phyloP scores from a whole-genome alignment of 2,329 filamentous ascomycete genomes.

The Trichoderma breve region DNA sequence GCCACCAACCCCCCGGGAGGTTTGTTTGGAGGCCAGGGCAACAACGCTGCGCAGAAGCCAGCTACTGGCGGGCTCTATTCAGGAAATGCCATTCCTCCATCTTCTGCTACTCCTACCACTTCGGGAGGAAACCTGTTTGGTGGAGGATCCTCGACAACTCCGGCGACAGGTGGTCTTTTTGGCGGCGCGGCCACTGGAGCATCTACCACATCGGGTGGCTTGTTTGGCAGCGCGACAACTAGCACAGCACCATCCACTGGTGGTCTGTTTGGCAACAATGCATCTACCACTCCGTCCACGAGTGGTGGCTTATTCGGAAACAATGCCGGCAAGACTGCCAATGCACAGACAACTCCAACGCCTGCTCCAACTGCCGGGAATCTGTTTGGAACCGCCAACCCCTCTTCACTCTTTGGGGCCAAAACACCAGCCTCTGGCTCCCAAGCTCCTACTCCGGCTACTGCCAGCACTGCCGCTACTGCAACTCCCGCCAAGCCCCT shows the following conservation, averaged over 20 bases:
- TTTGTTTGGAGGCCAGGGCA: slow-evolving; percentile 35
- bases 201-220: slow-evolving; percentile 29
- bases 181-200: slow-evolving; percentile 27
- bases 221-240: slow-evolving; percentile 28
- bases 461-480: slow-evolving; percentile 27
- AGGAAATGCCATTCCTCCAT: slow-evolving; percentile 27
- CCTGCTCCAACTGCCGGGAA: slow-evolving; percentile 19
- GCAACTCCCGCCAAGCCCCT: slow-evolving; percentile 46
- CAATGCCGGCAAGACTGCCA: slow-evolving; percentile 24
- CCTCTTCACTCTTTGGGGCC: slow-evolving; percentile 22
- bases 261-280: slow-evolving; percentile 29
- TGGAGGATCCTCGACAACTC: slow-evolving; percentile 29
- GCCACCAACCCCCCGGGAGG: slow-evolving; percentile 29
- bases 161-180: slow-evolving; percentile 35
- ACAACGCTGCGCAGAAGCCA: slow-evolving; percentile 32
- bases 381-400: slow-evolving; percentile 22
- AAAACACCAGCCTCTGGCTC: slow-evolving; percentile 18
- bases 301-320: slow-evolving; percentile 27
- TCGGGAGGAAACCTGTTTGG: slow-evolving; percentile 30
- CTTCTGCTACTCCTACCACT: slow-evolving; percentile 31
- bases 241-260: slow-evolving; percentile 22
- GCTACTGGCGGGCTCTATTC: slow-evolving; percentile 28
- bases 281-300: slow-evolving; percentile 27
- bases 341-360: slow-evolving; percentile 1
- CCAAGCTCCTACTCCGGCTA: slow-evolving; percentile 16